phyloP scores from a whole-genome alignment of 805 yeast species.

The Pichia cabralensis region DNA sequence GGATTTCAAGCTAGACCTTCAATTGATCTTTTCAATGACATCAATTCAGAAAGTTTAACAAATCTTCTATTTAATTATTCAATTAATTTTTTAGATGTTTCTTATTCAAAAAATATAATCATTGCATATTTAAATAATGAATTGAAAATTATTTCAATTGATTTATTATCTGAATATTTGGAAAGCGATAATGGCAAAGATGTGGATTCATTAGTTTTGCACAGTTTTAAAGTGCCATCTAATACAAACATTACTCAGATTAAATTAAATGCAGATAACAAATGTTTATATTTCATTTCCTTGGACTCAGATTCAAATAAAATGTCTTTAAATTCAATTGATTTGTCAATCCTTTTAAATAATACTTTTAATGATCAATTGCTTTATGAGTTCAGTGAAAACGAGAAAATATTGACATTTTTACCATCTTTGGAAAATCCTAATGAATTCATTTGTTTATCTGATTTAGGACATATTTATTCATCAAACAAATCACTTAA shows the following conservation, averaged over 20 bases:
- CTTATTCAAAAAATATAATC: constrained; percentile 12
- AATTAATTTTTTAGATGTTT: constrained; percentile 15
- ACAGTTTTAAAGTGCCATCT: neutral
- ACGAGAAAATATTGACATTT: constrained; percentile 3
- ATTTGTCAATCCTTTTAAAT: constrained; percentile 2
- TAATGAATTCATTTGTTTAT: neutral
- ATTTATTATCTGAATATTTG: constrained; percentile 11
- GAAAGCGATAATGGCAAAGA: constrained; percentile 11
- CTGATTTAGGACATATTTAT: constrained; percentile 4
- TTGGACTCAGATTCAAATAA: constrained; percentile 2
- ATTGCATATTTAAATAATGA: constrained; percentile 14
- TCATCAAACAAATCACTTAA: neutral
- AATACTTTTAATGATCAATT: constrained; percentile 4
- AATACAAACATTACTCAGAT: constrained; percentile 13
- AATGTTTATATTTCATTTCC: constrained; percentile 11
- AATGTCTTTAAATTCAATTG: constrained; percentile 1
- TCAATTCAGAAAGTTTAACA: neutral
- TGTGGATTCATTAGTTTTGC: neutral
- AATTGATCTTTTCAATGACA: constrained; percentile 16
- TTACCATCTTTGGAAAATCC: constrained; percentile 3
- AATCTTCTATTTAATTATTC: constrained; percentile 1
- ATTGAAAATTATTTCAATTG: constrained; percentile 15
- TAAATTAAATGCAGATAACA: constrained; percentile 15
- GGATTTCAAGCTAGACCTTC: constrained; percentile 23
- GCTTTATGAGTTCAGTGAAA: constrained; percentile 1